Conservation (phyloP, 1,284 basidiomycete genomes). For the Tilletiaria anomala region DNA sequence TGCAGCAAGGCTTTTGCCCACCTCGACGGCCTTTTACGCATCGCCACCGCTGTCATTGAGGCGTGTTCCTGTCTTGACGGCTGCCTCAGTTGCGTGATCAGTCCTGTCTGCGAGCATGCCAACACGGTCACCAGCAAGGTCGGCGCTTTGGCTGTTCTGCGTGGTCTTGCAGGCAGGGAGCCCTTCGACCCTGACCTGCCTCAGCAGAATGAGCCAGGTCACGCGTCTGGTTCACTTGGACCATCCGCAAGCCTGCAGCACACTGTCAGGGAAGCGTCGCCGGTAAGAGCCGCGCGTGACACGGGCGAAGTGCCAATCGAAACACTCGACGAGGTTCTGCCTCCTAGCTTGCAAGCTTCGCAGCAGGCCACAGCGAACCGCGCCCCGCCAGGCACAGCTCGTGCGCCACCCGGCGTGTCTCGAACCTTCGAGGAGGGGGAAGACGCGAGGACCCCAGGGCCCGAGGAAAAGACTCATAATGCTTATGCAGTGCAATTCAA, state of each 20-base stretch:
- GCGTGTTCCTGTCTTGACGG: conserved; percentile 57
- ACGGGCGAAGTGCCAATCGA: too few relatives aligned
- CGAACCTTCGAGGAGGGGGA: too few relatives aligned
- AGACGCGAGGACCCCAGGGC: too few relatives aligned
- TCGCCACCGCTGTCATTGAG: conserved; percentile 54
- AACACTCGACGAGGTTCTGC: too few relatives aligned
- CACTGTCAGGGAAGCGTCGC: conserved; percentile 1
- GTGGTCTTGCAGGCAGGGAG: conserved; percentile 28
- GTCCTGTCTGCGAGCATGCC: conserved; percentile 17
- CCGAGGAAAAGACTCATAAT: too few relatives aligned
- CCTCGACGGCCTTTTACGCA: conserved; percentile 51
- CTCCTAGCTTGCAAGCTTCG: too few relatives aligned
- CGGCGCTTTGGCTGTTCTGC: conserved; percentile 30
- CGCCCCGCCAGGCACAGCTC: too few relatives aligned
- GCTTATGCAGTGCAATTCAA: too few relatives aligned
- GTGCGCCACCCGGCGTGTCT: too few relatives aligned
- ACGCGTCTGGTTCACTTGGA: conserved; percentile 8
- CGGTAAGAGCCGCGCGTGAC: background rate
- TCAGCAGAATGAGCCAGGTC: conserved; percentile 21
- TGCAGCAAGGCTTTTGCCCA: conserved; percentile 71
- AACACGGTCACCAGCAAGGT: conserved; percentile 33
- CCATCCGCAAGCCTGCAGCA: conserved; percentile 4
- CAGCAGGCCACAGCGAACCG: too few relatives aligned
- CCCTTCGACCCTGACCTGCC: conserved; percentile 23
- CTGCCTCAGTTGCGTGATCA: conserved; percentile 54